phyloP scores from a whole-genome alignment of 1,139 yeast genomes.

The Lodderomyces margitis region DNA sequence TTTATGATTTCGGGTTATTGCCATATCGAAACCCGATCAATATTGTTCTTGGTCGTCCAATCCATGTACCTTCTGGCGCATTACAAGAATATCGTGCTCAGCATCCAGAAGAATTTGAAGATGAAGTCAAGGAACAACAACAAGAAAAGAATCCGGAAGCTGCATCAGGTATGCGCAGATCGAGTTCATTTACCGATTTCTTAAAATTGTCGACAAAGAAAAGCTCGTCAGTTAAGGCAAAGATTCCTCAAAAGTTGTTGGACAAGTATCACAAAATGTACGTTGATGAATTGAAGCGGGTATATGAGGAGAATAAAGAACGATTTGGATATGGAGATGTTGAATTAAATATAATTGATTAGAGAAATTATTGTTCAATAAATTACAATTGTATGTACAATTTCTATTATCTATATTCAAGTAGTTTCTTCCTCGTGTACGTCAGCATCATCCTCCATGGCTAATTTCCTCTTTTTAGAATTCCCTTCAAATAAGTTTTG shows the following conservation, averaged over 20 bases:
- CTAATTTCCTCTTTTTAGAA: constrained; percentile 4
- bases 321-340: constrained; percentile 54
- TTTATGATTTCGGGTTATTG: constrained; percentile 86
- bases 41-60: constrained; percentile 80
- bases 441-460: constrained; percentile 14
- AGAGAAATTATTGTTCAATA: constrained; percentile 6
- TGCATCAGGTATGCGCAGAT: constrained; percentile 4
- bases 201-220: constrained; percentile 18
- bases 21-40: constrained; percentile 84
- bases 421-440: constrained; percentile 23
- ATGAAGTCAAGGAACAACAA: constrained; percentile 4
- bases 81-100: constrained; percentile 29
- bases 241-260: constrained; percentile 45
- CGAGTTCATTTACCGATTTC: constrained; percentile 15
- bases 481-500: constrained; percentile 10
- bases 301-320: constrained; percentile 70
- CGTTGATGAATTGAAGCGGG: constrained; percentile 59
- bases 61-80: constrained; percentile 56
- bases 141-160: neutral
- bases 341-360: constrained; percentile 48
- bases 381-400: neutral
- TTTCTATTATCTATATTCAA: constrained; percentile 35
- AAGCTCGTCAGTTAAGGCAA: constrained; percentile 10
- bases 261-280: constrained; percentile 74
- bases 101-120: constrained; percentile 26